A percentile compares a stretch with the other conserved stretches of the same genome.
These are phyloP conservation scores for Amphicarpaea edgeworthii DNA, from an alignment of 306 rosid genomes.

Conservation along the genomic window DNA sequence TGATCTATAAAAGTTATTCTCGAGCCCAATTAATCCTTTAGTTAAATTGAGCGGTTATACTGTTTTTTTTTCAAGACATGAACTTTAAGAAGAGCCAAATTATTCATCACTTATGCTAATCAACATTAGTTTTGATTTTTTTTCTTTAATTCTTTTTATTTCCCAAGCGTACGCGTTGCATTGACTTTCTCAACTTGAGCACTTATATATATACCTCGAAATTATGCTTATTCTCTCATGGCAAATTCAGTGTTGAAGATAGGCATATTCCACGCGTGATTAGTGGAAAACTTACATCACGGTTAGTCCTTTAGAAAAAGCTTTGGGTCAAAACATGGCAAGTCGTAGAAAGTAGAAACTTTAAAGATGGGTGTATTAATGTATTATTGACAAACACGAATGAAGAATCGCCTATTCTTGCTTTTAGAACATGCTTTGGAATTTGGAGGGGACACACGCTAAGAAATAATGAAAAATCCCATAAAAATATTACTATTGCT, in stretches of 20 bases:
- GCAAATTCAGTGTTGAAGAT: slow-evolving; percentile 35
- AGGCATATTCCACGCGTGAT: slow-evolving; percentile 68
- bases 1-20: too few species aligned
- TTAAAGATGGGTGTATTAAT: not conserved
- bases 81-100: not conserved
- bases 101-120: not conserved
- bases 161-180: slow-evolving; percentile 13
- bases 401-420: not conserved
- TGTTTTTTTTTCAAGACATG: not conserved
- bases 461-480: not conserved
- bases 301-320: slow-evolving; percentile 29
- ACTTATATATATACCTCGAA: not conserved
- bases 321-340: slow-evolving; percentile 31
- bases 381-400: not conserved
- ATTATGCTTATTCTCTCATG: slow-evolving; percentile 34
- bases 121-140: not conserved
- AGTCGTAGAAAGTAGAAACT: not conserved
- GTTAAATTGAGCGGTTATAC: not conserved
- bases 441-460: not conserved
- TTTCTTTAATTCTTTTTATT: not conserved
- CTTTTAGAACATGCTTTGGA: not conserved
- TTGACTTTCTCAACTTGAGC: slow-evolving; percentile 38
- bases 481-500: not conserved
- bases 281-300: slow-evolving; percentile 42
- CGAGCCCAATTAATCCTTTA: too few species aligned